Base-by-base conservation (phyloP, 176 grass and related monocot species). In the Carex scoparia region DNA sequence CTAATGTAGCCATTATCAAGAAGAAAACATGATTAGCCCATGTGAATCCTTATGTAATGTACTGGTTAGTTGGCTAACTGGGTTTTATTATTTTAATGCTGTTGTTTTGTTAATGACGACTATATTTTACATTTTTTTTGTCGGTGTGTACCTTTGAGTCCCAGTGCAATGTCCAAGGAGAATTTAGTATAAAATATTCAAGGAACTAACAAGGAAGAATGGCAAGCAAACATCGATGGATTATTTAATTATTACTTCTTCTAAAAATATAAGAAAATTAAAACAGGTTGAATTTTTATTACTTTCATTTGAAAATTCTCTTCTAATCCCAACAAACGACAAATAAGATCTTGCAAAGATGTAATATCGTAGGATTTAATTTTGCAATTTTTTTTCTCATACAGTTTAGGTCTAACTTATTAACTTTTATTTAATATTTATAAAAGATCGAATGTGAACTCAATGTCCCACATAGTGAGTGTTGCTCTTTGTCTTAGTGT, bases 1-100 rank as follows among this genome's bases (percentile, higher is more conserved):
- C 74, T 79, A 58, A 79, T 79, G 49, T 57, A 58, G 28, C 74
- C 74, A 79, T 79, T 79, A 56, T 18, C 53, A 79, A 79, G 74
- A 79, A 79, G 74, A 79, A 79, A 79, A 53, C 74, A 79, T 79
- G 53, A 79, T 79, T 79, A 79, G 74, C 28, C 74, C 74, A 79
- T 79, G 74, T 79, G 74, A 79, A 8, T 6, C 28, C 51, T 33
- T 79, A 58, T 79, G 74, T 79, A 58, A 79, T 58, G 28, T n/a
- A 35, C 30, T 79, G 74, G 74, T 56, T 58, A 57, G 74, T 79
- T 79, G 74, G 74, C 53, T 79, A 79, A 79, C 74, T 58, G 30
- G 31, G 74, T 58, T 58, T 15, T 72, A 58, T 58, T 79, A 58
- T 58, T 79, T 79, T 58, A 79, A 58, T 79, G 74, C 74, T 35